These are phyloP conservation scores for Phycomyces nitens DNA, from an alignment of 192 early-diverging fungal genomes.

Conservation along the genomic window DNA sequence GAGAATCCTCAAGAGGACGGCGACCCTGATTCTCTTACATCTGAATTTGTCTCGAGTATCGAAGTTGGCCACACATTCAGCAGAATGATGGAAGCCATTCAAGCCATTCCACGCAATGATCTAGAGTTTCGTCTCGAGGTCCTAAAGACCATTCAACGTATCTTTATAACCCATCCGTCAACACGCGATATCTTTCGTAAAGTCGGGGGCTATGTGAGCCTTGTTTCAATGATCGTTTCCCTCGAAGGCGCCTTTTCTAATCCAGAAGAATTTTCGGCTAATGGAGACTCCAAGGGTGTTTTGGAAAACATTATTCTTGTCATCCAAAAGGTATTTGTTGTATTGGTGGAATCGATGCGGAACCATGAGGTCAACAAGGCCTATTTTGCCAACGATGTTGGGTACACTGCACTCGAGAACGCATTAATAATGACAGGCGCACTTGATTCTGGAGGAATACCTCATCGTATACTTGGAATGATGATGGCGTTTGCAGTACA, in stretches of 20 bases:
- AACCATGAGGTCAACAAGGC: constrained; percentile 44
- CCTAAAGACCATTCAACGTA: constrained; percentile 45
- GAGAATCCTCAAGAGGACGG: neutral
- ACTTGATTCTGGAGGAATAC: constrained; percentile 32
- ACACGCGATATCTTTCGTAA: constrained; percentile 55
- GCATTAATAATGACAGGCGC: constrained; percentile 54
- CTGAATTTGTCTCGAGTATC: neutral
- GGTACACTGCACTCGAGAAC: constrained; percentile 52
- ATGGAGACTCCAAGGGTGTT: neutral
- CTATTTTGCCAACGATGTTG: constrained; percentile 52
- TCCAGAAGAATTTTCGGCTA: neutral
- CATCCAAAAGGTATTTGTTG: constrained; percentile 42
- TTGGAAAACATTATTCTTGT: constrained; percentile 38
- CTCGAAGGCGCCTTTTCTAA: constrained; percentile 47
- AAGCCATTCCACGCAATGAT: constrained; percentile 47
- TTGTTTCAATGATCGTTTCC: constrained; percentile 55
- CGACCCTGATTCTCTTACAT: neutral
- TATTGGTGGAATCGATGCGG: constrained; percentile 53
- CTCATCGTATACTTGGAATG: constrained; percentile 51
- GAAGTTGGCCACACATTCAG: constrained; percentile 46
- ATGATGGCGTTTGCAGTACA: constrained; percentile 55
- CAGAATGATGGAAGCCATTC: constrained; percentile 56
- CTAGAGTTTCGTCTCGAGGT: constrained; percentile 58
- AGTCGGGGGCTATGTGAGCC: constrained; percentile 56
- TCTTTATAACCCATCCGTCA: constrained; percentile 43